These are phyloP conservation scores for Pythium folliculosum DNA, from an alignment of 352 stramenopile species.

Conservation along the genomic window DNA sequence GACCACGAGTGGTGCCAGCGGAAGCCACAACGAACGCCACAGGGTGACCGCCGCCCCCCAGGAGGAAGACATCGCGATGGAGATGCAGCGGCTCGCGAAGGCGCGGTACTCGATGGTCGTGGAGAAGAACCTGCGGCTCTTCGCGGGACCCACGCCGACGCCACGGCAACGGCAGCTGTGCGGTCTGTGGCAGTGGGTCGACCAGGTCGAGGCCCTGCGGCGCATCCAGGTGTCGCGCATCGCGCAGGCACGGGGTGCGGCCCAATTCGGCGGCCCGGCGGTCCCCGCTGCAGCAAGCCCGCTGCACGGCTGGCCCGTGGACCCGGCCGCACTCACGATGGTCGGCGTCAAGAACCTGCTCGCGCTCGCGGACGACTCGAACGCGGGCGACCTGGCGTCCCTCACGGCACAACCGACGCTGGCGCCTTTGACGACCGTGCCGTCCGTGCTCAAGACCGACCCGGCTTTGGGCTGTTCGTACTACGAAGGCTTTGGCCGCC, in stretches of 20 bases:
- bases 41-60: background rate
- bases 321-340: slow-evolving; percentile 58
- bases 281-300: slow-evolving; percentile 32
- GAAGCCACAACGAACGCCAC: background rate
- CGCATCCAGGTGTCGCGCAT: slow-evolving; percentile 58
- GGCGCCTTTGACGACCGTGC: slow-evolving; percentile 26
- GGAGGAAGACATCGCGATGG: slow-evolving; percentile 64
- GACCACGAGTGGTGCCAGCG: background rate
- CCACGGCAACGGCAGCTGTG: slow-evolving; percentile 51
- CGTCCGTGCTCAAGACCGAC: slow-evolving; percentile 62
- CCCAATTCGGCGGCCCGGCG: slow-evolving; percentile 26
- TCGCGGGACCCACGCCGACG: slow-evolving; percentile 35
- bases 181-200: slow-evolving; percentile 81
- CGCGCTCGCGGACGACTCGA: slow-evolving; percentile 26
- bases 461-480: slow-evolving; percentile 66
- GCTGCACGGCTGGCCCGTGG: slow-evolving; percentile 72
- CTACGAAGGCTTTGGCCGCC: slow-evolving; percentile 72
- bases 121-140: slow-evolving; percentile 77
- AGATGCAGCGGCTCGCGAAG: slow-evolving; percentile 79
- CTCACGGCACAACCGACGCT: background rate
- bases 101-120: slow-evolving; percentile 77
- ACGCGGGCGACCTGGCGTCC: slow-evolving; percentile 11
- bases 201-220: slow-evolving; percentile 77
- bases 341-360: slow-evolving; percentile 74
- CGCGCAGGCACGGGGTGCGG: slow-evolving; percentile 46